Evolutionary conservation across 208 protist genomes (phyloP).

Genomic region (Trypanosoma conorhini): DNA sequence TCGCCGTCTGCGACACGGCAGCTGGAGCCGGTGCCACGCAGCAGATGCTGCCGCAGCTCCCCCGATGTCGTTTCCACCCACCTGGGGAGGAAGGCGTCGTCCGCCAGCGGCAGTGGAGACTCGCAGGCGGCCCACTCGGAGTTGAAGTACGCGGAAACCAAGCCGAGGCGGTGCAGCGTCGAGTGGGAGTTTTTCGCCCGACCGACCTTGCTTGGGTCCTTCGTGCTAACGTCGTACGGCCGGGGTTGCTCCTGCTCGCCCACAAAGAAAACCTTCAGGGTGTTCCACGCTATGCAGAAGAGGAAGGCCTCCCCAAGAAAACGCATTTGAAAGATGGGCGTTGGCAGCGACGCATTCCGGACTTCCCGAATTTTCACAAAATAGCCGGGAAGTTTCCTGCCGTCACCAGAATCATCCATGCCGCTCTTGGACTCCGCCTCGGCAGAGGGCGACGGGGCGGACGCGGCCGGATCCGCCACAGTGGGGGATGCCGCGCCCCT

Average conservation of each 20-base stretch:
- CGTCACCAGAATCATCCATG: not conserved
- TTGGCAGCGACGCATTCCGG: constrained; percentile 25
- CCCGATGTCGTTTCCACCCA: constrained; percentile 35
- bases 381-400: constrained; percentile 13
- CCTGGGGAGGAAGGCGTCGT: constrained; percentile 43
- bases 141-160: constrained; percentile 29
- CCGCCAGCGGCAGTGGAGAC: constrained; percentile 37
- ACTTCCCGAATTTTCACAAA: constrained; percentile 35
- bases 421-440: not conserved
- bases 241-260: constrained; percentile 25
- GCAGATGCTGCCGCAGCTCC: constrained; percentile 6
- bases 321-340: constrained; percentile 29
- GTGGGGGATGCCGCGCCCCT: not conserved
- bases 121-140: constrained; percentile 64
- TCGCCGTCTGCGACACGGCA: not conserved
- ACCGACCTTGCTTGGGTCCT: constrained; percentile 12
- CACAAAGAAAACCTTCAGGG: constrained; percentile 30
- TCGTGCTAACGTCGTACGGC: constrained; percentile 26
- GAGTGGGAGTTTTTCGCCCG: constrained; percentile 24
- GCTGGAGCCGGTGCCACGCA: not conserved
- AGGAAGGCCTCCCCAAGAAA: constrained; percentile 30
- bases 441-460: not conserved
- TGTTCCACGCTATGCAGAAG: constrained; percentile 26
- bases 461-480: not conserved
- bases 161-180: constrained; percentile 18